Conservation (phyloP, 306 rosid genomes). For the Inga laurina region DNA sequence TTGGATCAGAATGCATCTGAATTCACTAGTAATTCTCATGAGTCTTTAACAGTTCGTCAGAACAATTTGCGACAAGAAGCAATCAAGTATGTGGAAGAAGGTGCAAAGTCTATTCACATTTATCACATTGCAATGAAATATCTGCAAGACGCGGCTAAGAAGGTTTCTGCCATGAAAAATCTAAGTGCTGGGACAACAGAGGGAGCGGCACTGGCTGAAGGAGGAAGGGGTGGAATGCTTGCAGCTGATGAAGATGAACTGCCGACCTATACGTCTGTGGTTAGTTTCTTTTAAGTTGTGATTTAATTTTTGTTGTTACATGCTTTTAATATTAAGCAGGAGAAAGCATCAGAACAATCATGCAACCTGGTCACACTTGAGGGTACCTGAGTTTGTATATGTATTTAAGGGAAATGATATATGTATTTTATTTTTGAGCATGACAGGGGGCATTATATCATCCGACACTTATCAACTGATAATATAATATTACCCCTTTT, state of each 20-base stretch:
- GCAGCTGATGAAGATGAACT: conserved; percentile 52
- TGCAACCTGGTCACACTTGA: conserved; percentile 1
- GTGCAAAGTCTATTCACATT: conserved; percentile 82
- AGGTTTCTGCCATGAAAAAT: conserved; percentile 58
- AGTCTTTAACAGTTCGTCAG: conserved; percentile 60
- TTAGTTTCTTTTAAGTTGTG: conserved; percentile 45
- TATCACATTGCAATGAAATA: conserved; percentile 85
- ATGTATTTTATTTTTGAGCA: neutral
- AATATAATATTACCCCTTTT: neutral
- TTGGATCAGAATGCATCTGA: conserved; percentile 57
- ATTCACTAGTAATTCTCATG: conserved; percentile 49
- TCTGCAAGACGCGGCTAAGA: conserved; percentile 77
- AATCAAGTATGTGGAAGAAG: conserved; percentile 85
- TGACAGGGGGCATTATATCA: neutral
- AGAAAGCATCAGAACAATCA: conserved; percentile 18
- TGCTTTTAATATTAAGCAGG: neutral
- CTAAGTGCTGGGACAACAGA: conserved; percentile 45
- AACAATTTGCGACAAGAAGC: conserved; percentile 87
- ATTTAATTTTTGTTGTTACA: conserved; percentile 11
- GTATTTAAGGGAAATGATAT: neutral
- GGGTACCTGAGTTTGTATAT: neutral
- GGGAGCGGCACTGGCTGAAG: conserved; percentile 52
- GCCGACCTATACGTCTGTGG: conserved; percentile 50
- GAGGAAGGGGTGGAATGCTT: conserved; percentile 58
- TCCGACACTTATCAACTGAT: neutral